Evolutionary conservation across 2,329 filamentous ascomycete genomes (phyloP).

Genomic region (Alternaria sp.): DNA sequence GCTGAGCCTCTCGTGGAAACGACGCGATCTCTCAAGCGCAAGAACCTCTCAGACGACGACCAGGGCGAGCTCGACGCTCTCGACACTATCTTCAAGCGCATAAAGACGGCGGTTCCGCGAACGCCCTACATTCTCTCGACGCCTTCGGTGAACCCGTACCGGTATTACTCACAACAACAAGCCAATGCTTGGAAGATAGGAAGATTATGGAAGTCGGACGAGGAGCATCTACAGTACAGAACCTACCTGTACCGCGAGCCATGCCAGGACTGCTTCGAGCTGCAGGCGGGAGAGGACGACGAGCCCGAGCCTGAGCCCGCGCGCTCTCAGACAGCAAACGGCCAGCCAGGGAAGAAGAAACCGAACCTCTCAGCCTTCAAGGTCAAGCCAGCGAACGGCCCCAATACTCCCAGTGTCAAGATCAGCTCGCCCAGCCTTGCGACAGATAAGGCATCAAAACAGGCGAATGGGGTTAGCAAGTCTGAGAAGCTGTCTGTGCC

Average conservation of each 20-base stretch:
- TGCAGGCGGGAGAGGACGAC: constrained; percentile 63
- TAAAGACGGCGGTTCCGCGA: constrained; percentile 52
- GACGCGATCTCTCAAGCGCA: constrained; percentile 39
- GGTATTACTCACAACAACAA: constrained; percentile 53
- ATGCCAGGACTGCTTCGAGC: constrained; percentile 56
- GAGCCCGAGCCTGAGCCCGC: constrained; percentile 56
- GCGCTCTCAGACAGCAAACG: constrained; percentile 44
- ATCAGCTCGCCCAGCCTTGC: constrained; percentile 38
- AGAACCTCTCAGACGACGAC: constrained; percentile 37
- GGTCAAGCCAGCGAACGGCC: constrained; percentile 58
- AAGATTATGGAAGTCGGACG: constrained; percentile 62
- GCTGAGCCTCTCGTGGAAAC: constrained; percentile 34
- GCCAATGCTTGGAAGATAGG: constrained; percentile 55
- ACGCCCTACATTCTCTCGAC: constrained; percentile 59
- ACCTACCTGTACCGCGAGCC: constrained; percentile 68
- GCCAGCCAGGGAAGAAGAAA: constrained; percentile 63
- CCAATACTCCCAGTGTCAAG: constrained; percentile 41
- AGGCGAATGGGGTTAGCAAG: constrained; percentile 38
- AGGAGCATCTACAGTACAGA: constrained; percentile 69
- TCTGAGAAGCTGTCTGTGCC: constrained; percentile 27
- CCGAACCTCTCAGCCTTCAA: constrained; percentile 69
- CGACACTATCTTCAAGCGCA: constrained; percentile 54
- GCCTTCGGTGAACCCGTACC: constrained; percentile 56
- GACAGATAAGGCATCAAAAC: constrained; percentile 32
- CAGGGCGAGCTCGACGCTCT: constrained; percentile 52